Conservation (phyloP, 805 yeast species). For the Cyberlindnera veronae region DNA sequence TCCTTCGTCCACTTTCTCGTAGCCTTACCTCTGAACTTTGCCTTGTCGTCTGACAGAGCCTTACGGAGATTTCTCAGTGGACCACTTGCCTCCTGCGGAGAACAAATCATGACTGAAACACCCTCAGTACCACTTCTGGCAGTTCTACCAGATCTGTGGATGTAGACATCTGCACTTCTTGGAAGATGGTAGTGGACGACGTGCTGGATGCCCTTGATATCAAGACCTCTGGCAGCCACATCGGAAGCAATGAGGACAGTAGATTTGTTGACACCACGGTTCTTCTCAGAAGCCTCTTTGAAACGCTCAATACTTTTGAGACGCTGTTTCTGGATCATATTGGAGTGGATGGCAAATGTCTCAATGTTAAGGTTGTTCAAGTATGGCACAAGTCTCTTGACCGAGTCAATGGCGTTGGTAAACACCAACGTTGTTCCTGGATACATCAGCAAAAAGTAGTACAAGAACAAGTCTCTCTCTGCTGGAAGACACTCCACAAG, state of each 20-base stretch:
- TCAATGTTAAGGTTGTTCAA: constrained; percentile 67
- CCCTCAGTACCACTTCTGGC: constrained; percentile 93
- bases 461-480: constrained; percentile 86
- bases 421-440: constrained; percentile 90
- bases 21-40: constrained; percentile 30
- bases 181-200: constrained; percentile 96
- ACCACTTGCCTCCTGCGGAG: constrained; percentile 91
- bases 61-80: constrained; percentile 75
- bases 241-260: constrained; percentile 88
- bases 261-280: constrained; percentile 41
- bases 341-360: constrained; percentile 78
- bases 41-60: constrained; percentile 39
- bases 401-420: constrained; percentile 94
- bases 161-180: constrained; percentile 87
- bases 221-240: constrained; percentile 97
- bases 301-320: constrained; percentile 81
- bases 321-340: constrained; percentile 94
- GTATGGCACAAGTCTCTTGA: constrained; percentile 76
- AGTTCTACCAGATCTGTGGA: constrained; percentile 98
- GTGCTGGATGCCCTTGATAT: constrained; percentile 85
- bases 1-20: constrained; percentile 48
- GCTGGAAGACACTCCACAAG: constrained; percentile 86
- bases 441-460: constrained; percentile 80
- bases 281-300: constrained; percentile 43
- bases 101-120: constrained; percentile 89